These are phyloP conservation scores for Stachybotrys elegans DNA, from an alignment of 2,329 filamentous ascomycete genomes.

Conservation along the genomic window DNA sequence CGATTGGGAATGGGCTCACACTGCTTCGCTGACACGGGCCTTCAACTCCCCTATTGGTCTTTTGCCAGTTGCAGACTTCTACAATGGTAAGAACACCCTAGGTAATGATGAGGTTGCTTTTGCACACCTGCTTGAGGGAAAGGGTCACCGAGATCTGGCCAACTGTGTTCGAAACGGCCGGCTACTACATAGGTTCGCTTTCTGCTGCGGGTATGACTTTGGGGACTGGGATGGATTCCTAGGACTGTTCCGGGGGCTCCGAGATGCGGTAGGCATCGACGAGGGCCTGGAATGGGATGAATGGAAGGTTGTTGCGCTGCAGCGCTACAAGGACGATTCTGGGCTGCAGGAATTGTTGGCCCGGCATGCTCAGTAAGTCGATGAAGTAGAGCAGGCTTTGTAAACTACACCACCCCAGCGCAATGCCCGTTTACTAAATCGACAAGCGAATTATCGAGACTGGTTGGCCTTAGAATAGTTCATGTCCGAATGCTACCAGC, in stretches of 20 bases:
- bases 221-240: conserved; percentile 36
- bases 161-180: conserved; percentile 29
- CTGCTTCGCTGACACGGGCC: neutral
- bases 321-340: conserved; percentile 25
- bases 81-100: conserved; percentile 19
- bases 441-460: no score
- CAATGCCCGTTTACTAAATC: no score
- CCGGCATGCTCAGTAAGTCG: no score
- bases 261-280: conserved; percentile 26
- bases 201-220: conserved; percentile 37
- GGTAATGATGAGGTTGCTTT: conserved; percentile 33
- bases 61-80: neutral
- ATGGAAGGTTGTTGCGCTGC: conserved; percentile 29
- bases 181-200: conserved; percentile 31
- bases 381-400: no score
- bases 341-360: conserved; percentile 13
- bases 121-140: conserved; percentile 23
- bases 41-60: neutral
- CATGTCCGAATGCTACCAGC: no score
- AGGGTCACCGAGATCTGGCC: conserved; percentile 30
- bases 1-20: neutral
- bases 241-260: conserved; percentile 33
- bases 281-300: conserved; percentile 28
- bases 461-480: no score
- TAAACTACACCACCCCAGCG: no score